Base-by-base conservation (phyloP, 2,329 filamentous ascomycete species). In the Macrophomina phaseolina region DNA sequence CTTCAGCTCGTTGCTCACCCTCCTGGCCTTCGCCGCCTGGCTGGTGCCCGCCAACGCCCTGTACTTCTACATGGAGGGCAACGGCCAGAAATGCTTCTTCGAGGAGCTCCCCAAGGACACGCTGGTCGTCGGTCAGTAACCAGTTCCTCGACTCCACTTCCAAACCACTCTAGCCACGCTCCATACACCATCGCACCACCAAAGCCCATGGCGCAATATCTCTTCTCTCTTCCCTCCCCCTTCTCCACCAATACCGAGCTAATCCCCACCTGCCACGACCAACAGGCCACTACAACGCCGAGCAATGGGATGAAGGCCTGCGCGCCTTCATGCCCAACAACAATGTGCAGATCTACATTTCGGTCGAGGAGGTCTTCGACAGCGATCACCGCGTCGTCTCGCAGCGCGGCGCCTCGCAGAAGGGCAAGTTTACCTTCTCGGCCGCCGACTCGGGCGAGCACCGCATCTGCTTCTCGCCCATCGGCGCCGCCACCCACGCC, bases 81-180 rank as follows among this genome's bases (percentile, higher is more conserved):
- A 87, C 60, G 83, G 87, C 71, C 90, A 92, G 72, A 97, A 96
- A 83, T 99, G 95, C 83, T 99, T 99, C 88, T 97, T 91, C 82
- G 95, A 99, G 83, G 94, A 98, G 81, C 87, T 99, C 68, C 94
- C 95, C 71, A 97, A 98, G 85, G 94, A 97, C 80, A 98, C 95
- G 14, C 84, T 99, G 67, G 94, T 99, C 66, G 94, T 97, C 68
- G 95, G 88, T 90, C 84, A 69, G 87, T 60, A 40, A 11, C 8
- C 36, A n/a, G 40, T n/a, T 28, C 8, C 30, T 14, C 42, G 4
- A 3, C 32, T 23, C 7, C 28, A 18, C n/a, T 12, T 23, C 36
- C n/a, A 6, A 12, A 12, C 32, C 28, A 48, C 5, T 36, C 23
- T 23, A 23, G 2, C 23, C 23, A 23, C 23, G 23, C 23, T 23